Evolutionary conservation across 352 stramenopile species (phyloP).

Genomic region (Globisporangium perplexum): DNA sequence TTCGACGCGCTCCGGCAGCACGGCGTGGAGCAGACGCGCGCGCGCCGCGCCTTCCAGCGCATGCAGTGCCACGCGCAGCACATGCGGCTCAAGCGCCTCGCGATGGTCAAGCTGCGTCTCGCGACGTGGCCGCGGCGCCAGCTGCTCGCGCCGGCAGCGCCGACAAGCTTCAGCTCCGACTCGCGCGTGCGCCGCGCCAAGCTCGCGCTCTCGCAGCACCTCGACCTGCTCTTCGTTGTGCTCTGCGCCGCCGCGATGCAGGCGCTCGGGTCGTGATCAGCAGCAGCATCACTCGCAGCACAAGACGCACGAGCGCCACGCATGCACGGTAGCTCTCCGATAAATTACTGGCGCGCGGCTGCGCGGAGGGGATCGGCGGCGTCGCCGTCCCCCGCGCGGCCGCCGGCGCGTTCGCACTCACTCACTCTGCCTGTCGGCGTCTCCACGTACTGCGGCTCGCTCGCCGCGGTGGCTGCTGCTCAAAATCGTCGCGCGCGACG

Average conservation of each 20-base stretch:
- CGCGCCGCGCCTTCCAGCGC: slow-evolving; percentile 37
- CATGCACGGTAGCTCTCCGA: no score
- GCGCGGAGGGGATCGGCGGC: no score
- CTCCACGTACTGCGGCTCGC: slow-evolving; percentile 4
- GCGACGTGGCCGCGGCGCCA: neutral
- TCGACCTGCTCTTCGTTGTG: slow-evolving; percentile 16
- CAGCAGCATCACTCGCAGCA: neutral
- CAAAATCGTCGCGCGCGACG: neutral
- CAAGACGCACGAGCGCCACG: neutral
- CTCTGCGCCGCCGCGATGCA: slow-evolving; percentile 9
- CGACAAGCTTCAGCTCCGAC: neutral
- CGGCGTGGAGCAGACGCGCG: slow-evolving; percentile 15
- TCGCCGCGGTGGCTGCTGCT: slow-evolving; percentile 3
- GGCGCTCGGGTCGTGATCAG: neutral
- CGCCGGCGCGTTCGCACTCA: neutral
- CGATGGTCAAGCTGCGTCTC: slow-evolving; percentile 3
- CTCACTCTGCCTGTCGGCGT: neutral
- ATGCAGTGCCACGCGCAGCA: slow-evolving; percentile 11
- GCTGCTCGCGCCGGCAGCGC: neutral
- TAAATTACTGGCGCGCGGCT: neutral
- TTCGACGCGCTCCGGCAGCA: slow-evolving; percentile 17
- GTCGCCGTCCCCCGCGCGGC: neutral
- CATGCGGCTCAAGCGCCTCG: slow-evolving; percentile 21
- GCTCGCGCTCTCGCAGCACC: slow-evolving; percentile 12
- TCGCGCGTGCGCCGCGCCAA: neutral